phyloP scores from a whole-genome alignment of 2,329 filamentous ascomycete species.

The Lachnellula arida region DNA sequence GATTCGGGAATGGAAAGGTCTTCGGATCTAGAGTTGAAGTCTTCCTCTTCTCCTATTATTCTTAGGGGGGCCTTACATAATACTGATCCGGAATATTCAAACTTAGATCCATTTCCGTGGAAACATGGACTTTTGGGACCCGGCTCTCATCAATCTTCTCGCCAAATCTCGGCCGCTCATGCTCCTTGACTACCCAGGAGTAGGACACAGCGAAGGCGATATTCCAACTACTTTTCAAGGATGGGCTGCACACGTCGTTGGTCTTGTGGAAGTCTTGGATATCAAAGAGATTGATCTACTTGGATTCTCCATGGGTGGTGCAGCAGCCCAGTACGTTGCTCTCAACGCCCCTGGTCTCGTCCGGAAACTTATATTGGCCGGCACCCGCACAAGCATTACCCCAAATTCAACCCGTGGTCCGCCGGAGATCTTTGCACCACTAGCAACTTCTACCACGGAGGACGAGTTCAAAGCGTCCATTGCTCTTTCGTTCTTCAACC shows the following conservation, averaged over 20 bases:
- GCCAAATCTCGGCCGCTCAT: slow-evolving; percentile 30
- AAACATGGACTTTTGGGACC: slow-evolving; percentile 29
- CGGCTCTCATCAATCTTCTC: slow-evolving; percentile 32
- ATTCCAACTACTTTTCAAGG: slow-evolving; percentile 28
- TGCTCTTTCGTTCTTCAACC: slow-evolving; percentile 33
- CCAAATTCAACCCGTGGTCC: slow-evolving; percentile 28
- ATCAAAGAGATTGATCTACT: slow-evolving; percentile 33
- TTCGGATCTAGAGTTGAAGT: too few relatives aligned
- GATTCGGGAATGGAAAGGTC: too few relatives aligned
- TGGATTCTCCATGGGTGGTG: slow-evolving; percentile 37
- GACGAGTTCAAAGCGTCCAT: slow-evolving; percentile 35
- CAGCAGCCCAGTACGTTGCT: slow-evolving; percentile 31
- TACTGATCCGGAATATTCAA: too few relatives aligned
- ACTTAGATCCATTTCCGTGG: slow-evolving; percentile 24
- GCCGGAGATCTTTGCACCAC: slow-evolving; percentile 32
- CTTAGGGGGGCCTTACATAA: too few relatives aligned
- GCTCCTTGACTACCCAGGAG: slow-evolving; percentile 35
- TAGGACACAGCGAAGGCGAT: slow-evolving; percentile 32
- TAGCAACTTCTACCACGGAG: slow-evolving; percentile 31
- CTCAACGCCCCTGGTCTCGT: slow-evolving; percentile 28
- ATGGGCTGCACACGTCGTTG: slow-evolving; percentile 29
- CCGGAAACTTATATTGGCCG: slow-evolving; percentile 30
- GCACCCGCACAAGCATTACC: slow-evolving; percentile 20
- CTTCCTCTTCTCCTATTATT: too few relatives aligned
- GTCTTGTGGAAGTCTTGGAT: slow-evolving; percentile 28